Percentiles rank a stretch among this genome's conserved stretches.
Conservation (phyloP, 2,329 filamentous ascomycete genomes). For the Hypomyces rosellus region DNA sequence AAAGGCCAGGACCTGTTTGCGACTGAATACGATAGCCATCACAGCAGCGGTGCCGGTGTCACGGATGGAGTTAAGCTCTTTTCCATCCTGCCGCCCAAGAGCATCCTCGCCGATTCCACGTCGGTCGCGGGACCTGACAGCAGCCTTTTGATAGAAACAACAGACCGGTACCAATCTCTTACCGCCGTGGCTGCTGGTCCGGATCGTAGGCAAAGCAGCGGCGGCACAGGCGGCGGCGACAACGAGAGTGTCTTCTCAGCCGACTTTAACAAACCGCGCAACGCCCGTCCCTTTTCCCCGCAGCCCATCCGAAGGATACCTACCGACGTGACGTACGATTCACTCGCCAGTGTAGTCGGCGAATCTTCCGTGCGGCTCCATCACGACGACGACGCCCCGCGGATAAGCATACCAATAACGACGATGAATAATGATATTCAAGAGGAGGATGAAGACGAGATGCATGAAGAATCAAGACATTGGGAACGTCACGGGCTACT, state of each 20-base stretch:
- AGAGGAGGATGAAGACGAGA: conserved; percentile 11
- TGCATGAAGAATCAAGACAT: background rate
- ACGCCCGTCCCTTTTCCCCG: conserved; percentile 54
- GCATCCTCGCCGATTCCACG: conserved; percentile 50
- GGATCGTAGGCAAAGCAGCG: conserved; percentile 16
- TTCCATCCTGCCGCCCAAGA: conserved; percentile 57
- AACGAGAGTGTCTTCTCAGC: conserved; percentile 47
- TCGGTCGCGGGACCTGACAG: conserved; percentile 43
- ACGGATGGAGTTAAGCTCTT: conserved; percentile 47
- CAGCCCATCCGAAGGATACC: conserved; percentile 40
- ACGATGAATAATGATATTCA: conserved; percentile 6
- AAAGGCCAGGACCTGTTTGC: conserved; percentile 57
- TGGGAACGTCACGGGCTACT: background rate
- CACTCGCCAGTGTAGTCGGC: conserved; percentile 23
- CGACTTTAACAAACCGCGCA: conserved; percentile 48
- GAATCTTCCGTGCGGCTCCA: background rate
- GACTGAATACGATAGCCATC: conserved; percentile 29
- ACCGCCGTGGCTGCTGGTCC: conserved; percentile 37
- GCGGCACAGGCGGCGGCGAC: conserved; percentile 27
- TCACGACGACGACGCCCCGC: conserved; percentile 14
- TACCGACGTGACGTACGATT: conserved; percentile 36
- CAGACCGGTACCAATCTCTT: conserved; percentile 54
- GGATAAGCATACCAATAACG: conserved; percentile 1
- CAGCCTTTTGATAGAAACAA: conserved; percentile 45
- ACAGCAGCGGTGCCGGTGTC: conserved; percentile 27